Percentiles rank a stretch among this genome's conserved stretches.
Evolutionary conservation across 345 rosid species (phyloP).

Genomic region (Lenwebbia sp.): DNA sequence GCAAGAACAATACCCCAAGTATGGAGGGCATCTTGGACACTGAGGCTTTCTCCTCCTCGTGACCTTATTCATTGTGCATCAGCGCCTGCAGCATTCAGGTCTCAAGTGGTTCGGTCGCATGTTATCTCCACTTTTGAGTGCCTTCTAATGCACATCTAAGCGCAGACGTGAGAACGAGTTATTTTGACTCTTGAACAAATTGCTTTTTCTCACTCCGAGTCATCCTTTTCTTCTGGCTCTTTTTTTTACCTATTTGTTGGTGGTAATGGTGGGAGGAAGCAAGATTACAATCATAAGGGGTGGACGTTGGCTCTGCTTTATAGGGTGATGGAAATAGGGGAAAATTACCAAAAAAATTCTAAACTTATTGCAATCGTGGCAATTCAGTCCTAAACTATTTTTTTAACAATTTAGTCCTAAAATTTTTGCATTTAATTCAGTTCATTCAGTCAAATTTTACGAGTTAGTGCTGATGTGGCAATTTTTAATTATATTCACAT

Average conservation of each 20-base stretch:
- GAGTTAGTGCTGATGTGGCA: too few relatives aligned
- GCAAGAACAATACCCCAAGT: not conserved
- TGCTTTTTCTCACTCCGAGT: not conserved
- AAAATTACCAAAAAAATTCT: too few relatives aligned
- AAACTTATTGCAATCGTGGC: accelerated
- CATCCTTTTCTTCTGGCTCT: not conserved
- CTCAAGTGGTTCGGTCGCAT: not conserved
- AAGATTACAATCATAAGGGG: not conserved
- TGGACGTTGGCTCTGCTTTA: not conserved
- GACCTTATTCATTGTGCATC: not conserved
- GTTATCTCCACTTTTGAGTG: not conserved
- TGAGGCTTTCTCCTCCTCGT: not conserved
- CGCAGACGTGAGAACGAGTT: not conserved
- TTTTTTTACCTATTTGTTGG: not conserved
- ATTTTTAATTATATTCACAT: too few relatives aligned
- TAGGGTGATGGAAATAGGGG: not conserved
- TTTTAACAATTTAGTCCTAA: too few relatives aligned
- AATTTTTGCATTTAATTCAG: too few relatives aligned
- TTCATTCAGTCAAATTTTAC: too few relatives aligned
- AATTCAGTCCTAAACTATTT: too few relatives aligned
- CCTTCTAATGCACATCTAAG: not conserved
- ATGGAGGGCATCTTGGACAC: not conserved
- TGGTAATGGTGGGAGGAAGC: not conserved
- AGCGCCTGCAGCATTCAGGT: not conserved
- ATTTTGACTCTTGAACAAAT: not conserved